Evolutionary conservation across 495 filamentous ascomycete genomes (phyloP), one percentile per base, ranked within the genome.

Genomic region (Xylaria venustula): DNA sequence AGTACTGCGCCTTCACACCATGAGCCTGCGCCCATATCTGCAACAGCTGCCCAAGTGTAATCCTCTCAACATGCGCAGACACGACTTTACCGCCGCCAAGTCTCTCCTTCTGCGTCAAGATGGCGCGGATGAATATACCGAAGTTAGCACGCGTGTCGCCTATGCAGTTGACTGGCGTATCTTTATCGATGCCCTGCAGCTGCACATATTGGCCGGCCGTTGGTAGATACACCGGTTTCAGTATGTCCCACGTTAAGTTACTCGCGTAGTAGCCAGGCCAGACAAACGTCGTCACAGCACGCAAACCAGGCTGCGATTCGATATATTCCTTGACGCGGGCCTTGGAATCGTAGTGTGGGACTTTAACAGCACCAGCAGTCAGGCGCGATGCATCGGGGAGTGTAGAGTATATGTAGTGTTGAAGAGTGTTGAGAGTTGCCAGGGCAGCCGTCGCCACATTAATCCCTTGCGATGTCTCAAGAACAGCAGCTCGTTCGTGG

Each of bases 401-500:
- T 7, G 71, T 72, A 42, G 72, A 77, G 73, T 75, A 85, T 69
- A 86, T 76, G 61, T 77, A 73, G 62, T 84, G 80, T 54, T 81
- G 69, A 0, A 83, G 62, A 2, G 62, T 64, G 7, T 52, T 19
- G 34, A 64, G 28, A 32, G 67, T 63, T 22, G 75, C 70, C 60
- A 78, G 79, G 23, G 75, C 77, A 5, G 80, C 79, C 34, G 82
- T 76, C 12, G 81, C 79, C 9, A 87, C 78, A 55, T 81, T 80
- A 62, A 78, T 79, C 12, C 85, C 85, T 40, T 52, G 49, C 32
- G 32, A 30, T 52, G 49, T 52, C 15, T 37, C 49, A 19, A 25
- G 51, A 15, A 37, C 65, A 7, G 17, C 26, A 15, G 46, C 37
- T 40, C 17, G 30, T 2, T 57, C 44, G 22, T 40, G 49, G n/a